These are phyloP conservation scores for Chalciporus sphaerocephalus DNA, from an alignment of 768 basidiomycete genomes.

Conservation along the genomic window DNA sequence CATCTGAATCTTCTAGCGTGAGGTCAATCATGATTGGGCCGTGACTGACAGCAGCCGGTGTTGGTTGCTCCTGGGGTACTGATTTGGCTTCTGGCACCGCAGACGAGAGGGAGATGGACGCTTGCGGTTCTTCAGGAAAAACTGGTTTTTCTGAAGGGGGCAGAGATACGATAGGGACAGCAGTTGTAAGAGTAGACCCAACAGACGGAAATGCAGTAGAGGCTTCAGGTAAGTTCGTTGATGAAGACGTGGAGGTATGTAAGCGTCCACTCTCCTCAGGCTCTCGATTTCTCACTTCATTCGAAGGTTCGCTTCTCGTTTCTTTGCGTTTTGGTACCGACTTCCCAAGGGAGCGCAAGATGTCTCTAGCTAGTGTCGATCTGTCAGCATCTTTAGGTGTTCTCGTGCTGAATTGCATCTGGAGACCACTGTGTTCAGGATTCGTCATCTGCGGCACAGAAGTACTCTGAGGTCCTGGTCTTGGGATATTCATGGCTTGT, in stretches of 20 bases:
- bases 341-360: constrained; percentile 48
- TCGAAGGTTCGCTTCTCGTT: not conserved
- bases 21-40: constrained; percentile 28
- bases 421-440: constrained; percentile 5
- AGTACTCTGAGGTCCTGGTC: not conserved
- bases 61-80: not conserved
- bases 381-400: constrained; percentile 43
- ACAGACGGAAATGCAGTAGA: not conserved
- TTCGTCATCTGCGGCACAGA: constrained; percentile 3
- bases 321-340: constrained; percentile 12
- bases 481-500: constrained; percentile 2
- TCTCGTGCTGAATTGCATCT: constrained; percentile 5
- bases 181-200: not conserved
- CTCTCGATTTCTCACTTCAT: not conserved
- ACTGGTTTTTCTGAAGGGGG: not conserved
- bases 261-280: not conserved
- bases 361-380: constrained; percentile 50
- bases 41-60: constrained; percentile 1
- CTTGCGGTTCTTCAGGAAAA: constrained; percentile 1
- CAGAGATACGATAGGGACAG: not conserved
- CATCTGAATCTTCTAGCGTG: constrained; percentile 22
- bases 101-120: not conserved
- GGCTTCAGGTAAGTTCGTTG: not conserved
- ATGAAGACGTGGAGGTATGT: not conserved
- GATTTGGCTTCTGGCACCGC: not conserved